Evolutionary conservation across 768 basidiomycete species (phyloP).

Genomic region (Cubamyces sp.): DNA sequence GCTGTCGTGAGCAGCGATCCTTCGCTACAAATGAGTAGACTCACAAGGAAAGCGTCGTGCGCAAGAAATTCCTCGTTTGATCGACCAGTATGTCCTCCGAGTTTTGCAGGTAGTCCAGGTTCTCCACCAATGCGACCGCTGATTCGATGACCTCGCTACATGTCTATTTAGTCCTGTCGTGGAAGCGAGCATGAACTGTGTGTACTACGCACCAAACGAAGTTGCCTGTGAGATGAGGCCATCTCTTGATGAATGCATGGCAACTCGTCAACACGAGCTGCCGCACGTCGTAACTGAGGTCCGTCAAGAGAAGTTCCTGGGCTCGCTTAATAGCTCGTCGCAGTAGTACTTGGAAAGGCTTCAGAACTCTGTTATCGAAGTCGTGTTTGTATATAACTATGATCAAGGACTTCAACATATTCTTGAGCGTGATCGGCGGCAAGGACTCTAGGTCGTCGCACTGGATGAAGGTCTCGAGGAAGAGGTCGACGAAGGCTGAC

Average conservation of each 20-base stretch:
- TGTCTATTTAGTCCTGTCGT: too few relatives aligned
- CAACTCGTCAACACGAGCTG: slow-evolving; percentile 64
- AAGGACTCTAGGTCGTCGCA: slow-evolving; percentile 48
- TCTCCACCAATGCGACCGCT: slow-evolving; percentile 50
- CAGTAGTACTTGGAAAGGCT: slow-evolving; percentile 55
- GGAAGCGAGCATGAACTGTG: neutral
- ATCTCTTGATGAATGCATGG: slow-evolving; percentile 66
- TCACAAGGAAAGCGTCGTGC: slow-evolving; percentile 53
- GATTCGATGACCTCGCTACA: slow-evolving; percentile 58
- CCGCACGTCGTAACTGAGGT: slow-evolving; percentile 67
- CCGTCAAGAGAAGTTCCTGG: slow-evolving; percentile 53
- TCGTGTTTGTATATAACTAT: slow-evolving; percentile 77
- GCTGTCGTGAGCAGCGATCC: neutral
- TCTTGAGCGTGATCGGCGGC: slow-evolving; percentile 61
- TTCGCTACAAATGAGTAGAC: slow-evolving; percentile 20
- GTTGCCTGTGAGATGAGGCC: slow-evolving; percentile 54
- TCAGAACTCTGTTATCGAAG: slow-evolving; percentile 57
- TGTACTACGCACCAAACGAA: slow-evolving; percentile 53
- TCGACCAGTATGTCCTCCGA: slow-evolving; percentile 60
- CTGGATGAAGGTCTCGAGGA: slow-evolving; percentile 54
- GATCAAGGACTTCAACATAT: slow-evolving; percentile 63
- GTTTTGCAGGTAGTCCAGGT: slow-evolving; percentile 46
- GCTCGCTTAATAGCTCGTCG: slow-evolving; percentile 55
- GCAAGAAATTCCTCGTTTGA: slow-evolving; percentile 61
- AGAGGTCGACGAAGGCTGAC: slow-evolving; percentile 63